Evolutionary conservation across 2,329 filamentous ascomycete genomes (phyloP).

Genomic region (Pseudocercospora pini-densiflorae): DNA sequence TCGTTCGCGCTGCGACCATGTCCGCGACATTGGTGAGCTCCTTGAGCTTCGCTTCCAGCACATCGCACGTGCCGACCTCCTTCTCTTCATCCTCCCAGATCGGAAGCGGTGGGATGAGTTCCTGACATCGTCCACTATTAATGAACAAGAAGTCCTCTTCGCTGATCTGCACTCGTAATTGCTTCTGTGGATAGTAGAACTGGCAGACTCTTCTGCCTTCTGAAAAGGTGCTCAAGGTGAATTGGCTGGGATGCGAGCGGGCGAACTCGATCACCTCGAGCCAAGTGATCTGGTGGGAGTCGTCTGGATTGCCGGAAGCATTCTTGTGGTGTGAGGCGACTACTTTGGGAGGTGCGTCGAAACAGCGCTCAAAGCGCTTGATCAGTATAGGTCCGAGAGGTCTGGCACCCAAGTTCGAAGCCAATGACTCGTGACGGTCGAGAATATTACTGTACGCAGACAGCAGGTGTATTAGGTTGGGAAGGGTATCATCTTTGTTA

Average conservation of each 20-base stretch:
- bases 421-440: slow-evolving; percentile 83
- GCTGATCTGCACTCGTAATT: slow-evolving; percentile 79
- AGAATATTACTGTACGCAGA: slow-evolving; percentile 84
- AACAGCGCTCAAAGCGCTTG: slow-evolving; percentile 83
- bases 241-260: slow-evolving; percentile 77
- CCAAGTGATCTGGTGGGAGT: slow-evolving; percentile 68
- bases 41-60: slow-evolving; percentile 77
- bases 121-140: slow-evolving; percentile 79
- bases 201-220: slow-evolving; percentile 76
- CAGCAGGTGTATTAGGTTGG: slow-evolving; percentile 72
- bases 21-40: slow-evolving; percentile 81
- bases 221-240: slow-evolving; percentile 70
- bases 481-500: slow-evolving; percentile 70
- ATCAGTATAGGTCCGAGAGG: slow-evolving; percentile 81
- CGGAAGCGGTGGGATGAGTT: slow-evolving; percentile 78
- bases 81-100: slow-evolving; percentile 86
- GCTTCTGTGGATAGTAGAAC: slow-evolving; percentile 72
- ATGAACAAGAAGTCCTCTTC: slow-evolving; percentile 89
- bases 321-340: slow-evolving; percentile 59
- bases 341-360: slow-evolving; percentile 77
- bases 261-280: slow-evolving; percentile 85
- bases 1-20: slow-evolving; percentile 68
- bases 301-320: slow-evolving; percentile 41
- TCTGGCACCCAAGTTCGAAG: slow-evolving; percentile 81
- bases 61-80: slow-evolving; percentile 81